A percentile compares a stretch with the other conserved stretches of the same genome.
phyloP scores from a whole-genome alignment of 495 filamentous ascomycete genomes.

The Pyrenula aspistea region DNA sequence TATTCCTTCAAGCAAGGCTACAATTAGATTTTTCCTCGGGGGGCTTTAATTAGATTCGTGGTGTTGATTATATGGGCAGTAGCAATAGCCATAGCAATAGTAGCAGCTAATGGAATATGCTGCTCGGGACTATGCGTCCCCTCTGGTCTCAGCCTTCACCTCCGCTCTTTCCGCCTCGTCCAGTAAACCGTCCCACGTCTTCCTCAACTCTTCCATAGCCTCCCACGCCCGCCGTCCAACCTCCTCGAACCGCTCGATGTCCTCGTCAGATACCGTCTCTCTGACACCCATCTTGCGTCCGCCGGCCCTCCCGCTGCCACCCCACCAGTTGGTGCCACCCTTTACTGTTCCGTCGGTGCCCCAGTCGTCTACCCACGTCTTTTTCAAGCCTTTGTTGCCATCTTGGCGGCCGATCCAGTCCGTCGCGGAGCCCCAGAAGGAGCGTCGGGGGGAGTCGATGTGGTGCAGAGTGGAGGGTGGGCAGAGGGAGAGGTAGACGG shows the following conservation, averaged over 20 bases:
- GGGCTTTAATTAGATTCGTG: too few relatives aligned
- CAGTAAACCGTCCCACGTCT: slow-evolving; percentile 60
- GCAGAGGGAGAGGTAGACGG: slow-evolving; percentile 63
- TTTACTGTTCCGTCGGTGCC: slow-evolving; percentile 63
- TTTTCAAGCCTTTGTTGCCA: slow-evolving; percentile 40
- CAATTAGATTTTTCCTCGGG: too few relatives aligned
- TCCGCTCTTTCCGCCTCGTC: slow-evolving; percentile 22
- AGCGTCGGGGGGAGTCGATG: slow-evolving; percentile 31
- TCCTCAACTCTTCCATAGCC: slow-evolving; percentile 73
- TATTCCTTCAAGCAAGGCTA: too few relatives aligned
- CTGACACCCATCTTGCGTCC: slow-evolving; percentile 43
- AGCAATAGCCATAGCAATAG: too few relatives aligned
- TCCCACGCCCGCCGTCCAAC: slow-evolving; percentile 63
- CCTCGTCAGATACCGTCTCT: slow-evolving; percentile 47
- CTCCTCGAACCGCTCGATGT: slow-evolving; percentile 58
- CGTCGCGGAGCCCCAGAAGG: slow-evolving; percentile 61
- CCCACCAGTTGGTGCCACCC: slow-evolving; percentile 19
- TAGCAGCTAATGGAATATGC: too few relatives aligned
- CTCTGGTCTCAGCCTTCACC: background rate
- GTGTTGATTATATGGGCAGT: too few relatives aligned
- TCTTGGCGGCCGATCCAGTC: slow-evolving; percentile 42
- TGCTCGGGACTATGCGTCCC: too few relatives aligned
- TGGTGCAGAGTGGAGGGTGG: slow-evolving; percentile 36
- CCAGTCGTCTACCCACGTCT: slow-evolving; percentile 62
- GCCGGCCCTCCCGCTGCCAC: slow-evolving; percentile 28